A percentile compares a stretch with the other conserved stretches of the same genome.
Conservation (phyloP, 805 yeast species). For the Schizosaccharomyces octosporus region DNA sequence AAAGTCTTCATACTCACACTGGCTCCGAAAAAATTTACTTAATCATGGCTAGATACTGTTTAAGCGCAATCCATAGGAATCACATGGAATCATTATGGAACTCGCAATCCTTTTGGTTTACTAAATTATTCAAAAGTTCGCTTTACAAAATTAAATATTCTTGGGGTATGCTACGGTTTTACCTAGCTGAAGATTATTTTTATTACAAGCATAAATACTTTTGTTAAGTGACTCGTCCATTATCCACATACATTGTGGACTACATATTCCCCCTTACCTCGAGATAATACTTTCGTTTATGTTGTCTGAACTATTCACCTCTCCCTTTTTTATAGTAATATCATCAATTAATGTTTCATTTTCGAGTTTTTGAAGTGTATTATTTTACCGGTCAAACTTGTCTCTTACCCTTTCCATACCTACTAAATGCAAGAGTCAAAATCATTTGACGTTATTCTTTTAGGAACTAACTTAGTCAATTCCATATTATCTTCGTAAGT, state of each 20-base stretch:
- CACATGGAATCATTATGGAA: conserved; percentile 4
- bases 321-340: too few species aligned
- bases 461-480: background rate
- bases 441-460: background rate
- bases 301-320: too few species aligned
- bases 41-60: conserved; percentile 77
- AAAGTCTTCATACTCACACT: conserved; percentile 49
- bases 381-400: background rate
- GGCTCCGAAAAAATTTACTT: conserved; percentile 74
- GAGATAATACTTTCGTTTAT: background rate
- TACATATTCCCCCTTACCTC: too few species aligned
- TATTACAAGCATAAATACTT: background rate
- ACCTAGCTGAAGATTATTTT: background rate
- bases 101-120: background rate
- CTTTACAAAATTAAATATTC: background rate
- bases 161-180: background rate
- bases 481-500: background rate
- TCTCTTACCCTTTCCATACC: background rate
- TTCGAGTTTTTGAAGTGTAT: too few species aligned
- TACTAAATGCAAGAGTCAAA: background rate
- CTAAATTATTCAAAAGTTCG: background rate
- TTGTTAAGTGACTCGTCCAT: background rate
- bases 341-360: too few species aligned
- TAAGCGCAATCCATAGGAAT: conserved; percentile 51
- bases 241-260: background rate